Percentiles rank a stretch among this genome's conserved stretches.
These are phyloP conservation scores for Fragaria iinumae DNA, from an alignment of 306 rosid species.

Conservation along the genomic window DNA sequence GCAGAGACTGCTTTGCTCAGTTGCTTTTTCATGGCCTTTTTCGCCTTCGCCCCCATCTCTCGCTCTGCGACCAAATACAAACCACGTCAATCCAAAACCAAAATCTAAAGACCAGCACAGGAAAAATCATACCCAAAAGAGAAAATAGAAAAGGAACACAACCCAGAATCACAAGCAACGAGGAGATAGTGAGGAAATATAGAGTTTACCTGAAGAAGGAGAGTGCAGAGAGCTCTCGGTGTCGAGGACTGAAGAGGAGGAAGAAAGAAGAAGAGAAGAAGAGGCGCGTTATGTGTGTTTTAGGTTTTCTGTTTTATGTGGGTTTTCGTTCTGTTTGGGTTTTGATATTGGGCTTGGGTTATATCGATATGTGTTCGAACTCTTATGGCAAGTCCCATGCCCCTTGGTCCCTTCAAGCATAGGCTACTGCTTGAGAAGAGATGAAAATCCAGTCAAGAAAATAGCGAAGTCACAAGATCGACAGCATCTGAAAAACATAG, in stretches of 20 bases:
- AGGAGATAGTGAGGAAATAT: neutral
- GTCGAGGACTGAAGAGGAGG: neutral
- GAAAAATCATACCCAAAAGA: neutral
- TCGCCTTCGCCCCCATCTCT: conserved; percentile 77
- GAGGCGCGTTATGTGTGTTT: conserved; percentile 7
- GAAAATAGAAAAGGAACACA: neutral
- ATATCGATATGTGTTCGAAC: too few relatives aligned
- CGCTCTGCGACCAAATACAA: neutral
- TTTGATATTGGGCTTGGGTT: too few relatives aligned
- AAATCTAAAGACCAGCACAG: neutral
- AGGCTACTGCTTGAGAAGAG: conserved; percentile 69
- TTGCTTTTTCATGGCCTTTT: conserved; percentile 70
- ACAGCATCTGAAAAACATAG: conserved; percentile 15
- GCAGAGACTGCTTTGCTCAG: conserved; percentile 41
- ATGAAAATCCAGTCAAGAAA: conserved; percentile 44
- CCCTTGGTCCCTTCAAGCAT: conserved; percentile 41
- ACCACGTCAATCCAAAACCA: neutral
- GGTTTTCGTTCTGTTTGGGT: too few relatives aligned
- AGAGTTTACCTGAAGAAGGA: conserved; percentile 4
- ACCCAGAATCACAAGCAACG: neutral
- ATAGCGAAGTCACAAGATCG: conserved; percentile 53
- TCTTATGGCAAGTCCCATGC: too few relatives aligned
- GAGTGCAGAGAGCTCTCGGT: neutral
- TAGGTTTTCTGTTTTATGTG: neutral
- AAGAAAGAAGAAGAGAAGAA: neutral